Conservation (phyloP, 2,329 filamentous ascomycete genomes). For the Colletotrichum nymphaeae region DNA sequence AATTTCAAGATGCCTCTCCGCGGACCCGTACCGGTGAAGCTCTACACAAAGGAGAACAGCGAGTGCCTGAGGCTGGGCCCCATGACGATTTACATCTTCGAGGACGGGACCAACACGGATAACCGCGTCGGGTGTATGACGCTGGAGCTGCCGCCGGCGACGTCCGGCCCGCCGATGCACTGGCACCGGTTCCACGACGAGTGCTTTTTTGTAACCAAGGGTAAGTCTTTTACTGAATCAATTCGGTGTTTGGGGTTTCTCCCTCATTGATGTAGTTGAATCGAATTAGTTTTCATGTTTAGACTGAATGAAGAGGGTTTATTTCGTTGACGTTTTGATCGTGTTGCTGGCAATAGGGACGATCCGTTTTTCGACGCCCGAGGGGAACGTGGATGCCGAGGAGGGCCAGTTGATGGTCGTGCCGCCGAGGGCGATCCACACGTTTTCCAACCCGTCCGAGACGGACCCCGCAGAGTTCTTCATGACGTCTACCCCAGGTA, state of each 20-base stretch:
- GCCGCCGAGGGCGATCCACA: conserved; percentile 49
- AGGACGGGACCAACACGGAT: conserved; percentile 48
- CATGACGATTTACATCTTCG: conserved; percentile 47
- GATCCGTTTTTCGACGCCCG: conserved; percentile 46
- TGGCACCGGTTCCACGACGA: conserved; percentile 53
- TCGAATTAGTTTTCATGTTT: background rate
- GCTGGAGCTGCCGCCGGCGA: conserved; percentile 44
- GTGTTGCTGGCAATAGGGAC: conserved; percentile 37
- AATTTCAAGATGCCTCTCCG: conserved; percentile 43
- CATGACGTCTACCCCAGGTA: conserved; percentile 50
- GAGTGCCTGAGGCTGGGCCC: conserved; percentile 46
- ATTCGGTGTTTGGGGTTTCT: background rate
- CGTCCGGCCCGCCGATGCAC: conserved; percentile 50
- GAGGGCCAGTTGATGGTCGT: conserved; percentile 49
- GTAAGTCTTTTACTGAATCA: conserved; percentile 19
- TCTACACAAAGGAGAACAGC: conserved; percentile 43
- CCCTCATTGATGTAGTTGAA: background rate
- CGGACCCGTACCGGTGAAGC: conserved; percentile 44
- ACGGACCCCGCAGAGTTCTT: conserved; percentile 48
- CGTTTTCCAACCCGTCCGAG: conserved; percentile 48
- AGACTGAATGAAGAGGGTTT: no score
- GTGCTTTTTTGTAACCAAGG: conserved; percentile 49
- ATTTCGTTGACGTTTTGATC: background rate
- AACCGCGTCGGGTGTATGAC: conserved; percentile 47
- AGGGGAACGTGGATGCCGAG: conserved; percentile 43